These are phyloP conservation scores for Monosporascus sp. DNA, from an alignment of 2,329 filamentous ascomycete genomes.

Conservation along the genomic window DNA sequence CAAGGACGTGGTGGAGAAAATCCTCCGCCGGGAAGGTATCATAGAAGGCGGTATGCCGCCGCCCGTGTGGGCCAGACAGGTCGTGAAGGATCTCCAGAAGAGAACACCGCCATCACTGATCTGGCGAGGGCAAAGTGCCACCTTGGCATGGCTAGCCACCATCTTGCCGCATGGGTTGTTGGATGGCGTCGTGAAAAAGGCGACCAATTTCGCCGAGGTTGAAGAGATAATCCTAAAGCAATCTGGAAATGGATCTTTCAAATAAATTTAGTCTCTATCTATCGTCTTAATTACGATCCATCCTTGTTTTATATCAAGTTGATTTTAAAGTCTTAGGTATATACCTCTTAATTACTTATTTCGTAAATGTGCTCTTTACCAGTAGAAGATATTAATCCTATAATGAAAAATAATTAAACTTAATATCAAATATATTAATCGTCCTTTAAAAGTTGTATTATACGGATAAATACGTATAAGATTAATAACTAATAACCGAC, in stretches of 20 bases:
- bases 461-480: too few species aligned
- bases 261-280: too few species aligned
- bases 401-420: too few species aligned
- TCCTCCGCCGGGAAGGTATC: neutral
- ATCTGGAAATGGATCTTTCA: neutral
- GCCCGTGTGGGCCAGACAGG: constrained; percentile 10
- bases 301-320: too few species aligned
- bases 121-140: constrained; percentile 7
- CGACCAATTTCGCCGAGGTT: constrained; percentile 8
- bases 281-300: too few species aligned
- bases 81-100: constrained; percentile 6
- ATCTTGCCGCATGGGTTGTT: constrained; percentile 10
- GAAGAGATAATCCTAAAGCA: constrained; percentile 9
- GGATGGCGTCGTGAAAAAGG: constrained; percentile 9
- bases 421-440: too few species aligned
- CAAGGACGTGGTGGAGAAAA: constrained; percentile 1
- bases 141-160: constrained; percentile 2
- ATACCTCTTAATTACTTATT: too few species aligned
- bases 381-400: too few species aligned
- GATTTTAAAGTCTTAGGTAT: too few species aligned
- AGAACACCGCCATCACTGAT: constrained; percentile 5
- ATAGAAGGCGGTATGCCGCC: constrained; percentile 8
- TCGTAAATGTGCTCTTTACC: too few species aligned
- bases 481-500: too few species aligned
- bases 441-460: too few species aligned